A percentile compares a stretch with the other conserved stretches of the same genome.
phyloP scores from a whole-genome alignment of 2,329 filamentous ascomycete genomes.

The Pseudocercospora fijiensis region DNA sequence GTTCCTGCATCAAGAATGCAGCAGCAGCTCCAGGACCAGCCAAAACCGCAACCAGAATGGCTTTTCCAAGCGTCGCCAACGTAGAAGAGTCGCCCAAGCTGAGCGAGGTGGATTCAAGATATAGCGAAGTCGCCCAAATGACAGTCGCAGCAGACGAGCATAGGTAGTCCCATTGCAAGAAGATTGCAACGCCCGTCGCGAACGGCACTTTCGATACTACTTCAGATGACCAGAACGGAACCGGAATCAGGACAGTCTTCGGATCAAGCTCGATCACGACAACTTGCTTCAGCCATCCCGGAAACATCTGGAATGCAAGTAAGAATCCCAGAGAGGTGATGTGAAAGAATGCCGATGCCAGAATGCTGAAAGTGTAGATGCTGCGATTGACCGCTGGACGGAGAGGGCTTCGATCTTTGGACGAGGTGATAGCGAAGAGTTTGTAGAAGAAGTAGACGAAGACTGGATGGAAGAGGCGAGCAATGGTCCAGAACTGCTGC shows the following conservation, averaged over 20 bases:
- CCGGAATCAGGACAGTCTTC: slow-evolving; percentile 19
- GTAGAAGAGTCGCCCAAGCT: neutral
- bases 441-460: slow-evolving; percentile 20
- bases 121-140: slow-evolving; percentile 24
- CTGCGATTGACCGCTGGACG: slow-evolving; percentile 8
- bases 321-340: slow-evolving; percentile 22
- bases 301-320: slow-evolving; percentile 15
- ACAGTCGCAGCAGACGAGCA: slow-evolving; percentile 24
- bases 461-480: slow-evolving; percentile 27
- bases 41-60: slow-evolving; percentile 15
- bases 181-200: slow-evolving; percentile 25
- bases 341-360: slow-evolving; percentile 28
- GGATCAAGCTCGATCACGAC: slow-evolving; percentile 17
- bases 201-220: slow-evolving; percentile 17
- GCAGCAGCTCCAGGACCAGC: slow-evolving; percentile 28
- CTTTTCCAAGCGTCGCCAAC: slow-evolving; percentile 16
- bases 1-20: slow-evolving; percentile 27
- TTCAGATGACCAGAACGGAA: slow-evolving; percentile 20
- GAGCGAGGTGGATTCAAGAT: slow-evolving; percentile 15
- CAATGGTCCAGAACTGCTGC: slow-evolving; percentile 28
- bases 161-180: slow-evolving; percentile 29
- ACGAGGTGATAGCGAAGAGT: slow-evolving; percentile 7
- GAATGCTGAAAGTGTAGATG: slow-evolving; percentile 27
- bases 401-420: neutral
- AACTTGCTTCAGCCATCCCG: slow-evolving; percentile 22